Evolutionary conservation across 2,329 filamentous ascomycete genomes (phyloP), one percentile per base, ranked within the genome.

Genomic region (Arthrobotrys musiformis): DNA sequence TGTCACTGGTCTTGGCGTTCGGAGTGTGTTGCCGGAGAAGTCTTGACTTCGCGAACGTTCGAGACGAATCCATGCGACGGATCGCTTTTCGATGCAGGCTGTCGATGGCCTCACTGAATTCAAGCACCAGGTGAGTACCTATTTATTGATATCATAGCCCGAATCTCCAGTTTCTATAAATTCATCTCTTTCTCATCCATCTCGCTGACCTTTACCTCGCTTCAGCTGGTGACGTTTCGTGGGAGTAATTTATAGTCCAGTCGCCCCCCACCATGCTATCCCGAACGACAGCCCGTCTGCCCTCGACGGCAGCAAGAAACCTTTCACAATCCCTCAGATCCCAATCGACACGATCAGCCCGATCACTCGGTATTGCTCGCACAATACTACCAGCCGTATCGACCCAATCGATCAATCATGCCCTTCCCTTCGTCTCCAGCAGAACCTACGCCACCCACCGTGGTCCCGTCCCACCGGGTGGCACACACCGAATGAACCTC

Each of bases 401-500:
- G 7, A 77, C 52, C 4, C 66, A 67, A 50, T 54, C 66, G 3
- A 35, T 70, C 40, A 67, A 68, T 17, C 66, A 77, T 77, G 66
- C 24, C 28, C 50, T 54, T 5, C 73, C 73, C 7, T 35, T 67
- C 24, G n/a, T 70, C 81, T 82, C 72, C 86, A 17, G 54, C 5
- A 50, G 73, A 37, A 44, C 50, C n/a, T 77, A 77, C 52, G 73
- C 73, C 19, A 90, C 86, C 35, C 91, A 92, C 81, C 87, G 83
- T 79, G 84, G 91, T 75, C 92, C 93, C 78, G 93, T 95, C 79
- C 94, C 93, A 0, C 93, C 94, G 0, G 94, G 94, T 61, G 94
- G 94, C 69, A 97, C 93, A 0, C 93, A 97, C 84, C 92, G 91
- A 79, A 98, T 98, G 94, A 90, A 98, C 82, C 85, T 98, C 82